These are phyloP conservation scores for Scenedesmus sp. DNA, from an alignment of 163 green algal species.

Conservation along the genomic window DNA sequence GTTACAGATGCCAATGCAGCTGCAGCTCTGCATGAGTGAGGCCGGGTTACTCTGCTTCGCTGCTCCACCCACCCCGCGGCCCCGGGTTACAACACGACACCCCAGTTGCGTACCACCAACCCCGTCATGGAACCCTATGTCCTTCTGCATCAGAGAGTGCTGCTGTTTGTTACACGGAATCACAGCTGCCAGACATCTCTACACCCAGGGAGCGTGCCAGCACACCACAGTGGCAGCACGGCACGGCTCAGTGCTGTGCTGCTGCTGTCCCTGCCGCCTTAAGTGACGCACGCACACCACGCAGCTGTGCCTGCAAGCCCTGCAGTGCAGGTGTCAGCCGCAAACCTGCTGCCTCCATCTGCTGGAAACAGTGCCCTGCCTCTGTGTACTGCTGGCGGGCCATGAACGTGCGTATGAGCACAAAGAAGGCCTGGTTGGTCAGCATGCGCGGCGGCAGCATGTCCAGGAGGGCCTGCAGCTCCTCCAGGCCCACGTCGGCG, in stretches of 20 bases:
- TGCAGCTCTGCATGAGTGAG: no score
- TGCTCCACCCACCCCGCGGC: no score
- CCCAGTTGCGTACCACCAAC: no score
- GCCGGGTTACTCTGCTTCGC: no score
- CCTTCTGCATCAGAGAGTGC: no score
- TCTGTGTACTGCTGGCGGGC: constrained; percentile 25
- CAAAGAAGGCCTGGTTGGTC: constrained; percentile 37
- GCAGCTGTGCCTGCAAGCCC: constrained; percentile 12
- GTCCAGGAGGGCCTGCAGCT: constrained; percentile 50
- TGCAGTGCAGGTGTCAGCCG: constrained; percentile 30
- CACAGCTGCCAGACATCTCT: background rate
- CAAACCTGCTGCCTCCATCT: constrained; percentile 43
- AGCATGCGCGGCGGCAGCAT: background rate
- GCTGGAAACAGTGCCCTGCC: constrained; percentile 50
- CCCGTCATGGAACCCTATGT: no score
- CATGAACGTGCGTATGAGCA: constrained; percentile 42
- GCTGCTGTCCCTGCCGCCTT: background rate
- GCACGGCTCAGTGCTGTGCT: background rate
- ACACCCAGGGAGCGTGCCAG: no score
- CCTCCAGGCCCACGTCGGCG: constrained; percentile 43
- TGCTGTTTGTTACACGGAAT: no score
- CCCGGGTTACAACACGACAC: no score
- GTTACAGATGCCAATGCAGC: no score
- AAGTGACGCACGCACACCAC: background rate
- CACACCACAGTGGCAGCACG: background rate